Conservation (phyloP, 2,329 filamentous ascomycete genomes). For the Plenodomus lindquistii region DNA sequence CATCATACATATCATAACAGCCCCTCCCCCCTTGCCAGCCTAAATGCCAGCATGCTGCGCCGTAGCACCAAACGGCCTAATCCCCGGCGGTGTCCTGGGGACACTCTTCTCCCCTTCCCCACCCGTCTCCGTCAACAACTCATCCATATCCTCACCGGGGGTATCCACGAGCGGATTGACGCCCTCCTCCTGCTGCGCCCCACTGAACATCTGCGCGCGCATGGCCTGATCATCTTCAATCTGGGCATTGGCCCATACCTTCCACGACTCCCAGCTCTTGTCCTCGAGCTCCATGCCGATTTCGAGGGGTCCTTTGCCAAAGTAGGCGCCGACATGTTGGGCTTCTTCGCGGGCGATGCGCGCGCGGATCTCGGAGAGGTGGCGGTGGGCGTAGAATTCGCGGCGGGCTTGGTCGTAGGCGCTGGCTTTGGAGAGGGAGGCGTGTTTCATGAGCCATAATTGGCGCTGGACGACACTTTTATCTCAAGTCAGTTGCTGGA, state of each 20-base stretch:
- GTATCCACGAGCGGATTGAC: conserved; percentile 19
- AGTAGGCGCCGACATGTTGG: conserved; percentile 81
- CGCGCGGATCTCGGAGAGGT: conserved; percentile 79
- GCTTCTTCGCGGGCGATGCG: conserved; percentile 89
- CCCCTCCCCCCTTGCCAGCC: conserved; percentile 12
- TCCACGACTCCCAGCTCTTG: conserved; percentile 80
- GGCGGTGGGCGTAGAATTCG: conserved; percentile 86
- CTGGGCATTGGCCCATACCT: conserved; percentile 70
- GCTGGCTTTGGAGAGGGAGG: conserved; percentile 61
- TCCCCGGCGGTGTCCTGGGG: conserved; percentile 30
- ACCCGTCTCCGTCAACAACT: conserved; percentile 41
- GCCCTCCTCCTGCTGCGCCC: conserved; percentile 34
- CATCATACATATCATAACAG: conserved; percentile 19
- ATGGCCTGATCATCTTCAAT: conserved; percentile 54
- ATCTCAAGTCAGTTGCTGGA: too few relatives aligned
- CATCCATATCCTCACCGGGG: too few relatives aligned
- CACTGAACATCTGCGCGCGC: conserved; percentile 48
- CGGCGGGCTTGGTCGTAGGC: conserved; percentile 87
- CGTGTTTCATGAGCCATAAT: conserved; percentile 70
- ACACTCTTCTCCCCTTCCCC: conserved; percentile 7
- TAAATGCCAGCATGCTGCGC: conserved; percentile 38
- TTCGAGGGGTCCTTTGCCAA: conserved; percentile 75
- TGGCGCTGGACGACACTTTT: conserved; percentile 89
- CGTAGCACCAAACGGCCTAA: conserved; percentile 44
- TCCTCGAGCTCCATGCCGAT: conserved; percentile 84